phyloP scores from a whole-genome alignment of 306 rosid species.

The Lablab purpureus region DNA sequence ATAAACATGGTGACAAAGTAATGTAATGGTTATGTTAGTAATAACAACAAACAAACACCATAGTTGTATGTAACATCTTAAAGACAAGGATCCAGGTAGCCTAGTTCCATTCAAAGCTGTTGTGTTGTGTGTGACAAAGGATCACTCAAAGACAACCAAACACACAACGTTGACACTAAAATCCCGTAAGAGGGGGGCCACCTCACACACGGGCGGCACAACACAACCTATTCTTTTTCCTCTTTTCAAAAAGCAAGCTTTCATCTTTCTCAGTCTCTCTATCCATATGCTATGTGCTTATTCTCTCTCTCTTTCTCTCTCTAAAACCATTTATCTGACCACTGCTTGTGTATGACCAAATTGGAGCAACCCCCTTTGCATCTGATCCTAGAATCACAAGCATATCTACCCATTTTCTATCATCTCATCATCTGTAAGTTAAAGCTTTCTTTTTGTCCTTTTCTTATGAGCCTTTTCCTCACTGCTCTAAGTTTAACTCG shows the following conservation, averaged over 20 bases:
- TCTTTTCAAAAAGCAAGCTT: slow-evolving; percentile 51
- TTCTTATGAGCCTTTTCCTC: slow-evolving; percentile 42
- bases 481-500: slow-evolving; percentile 37
- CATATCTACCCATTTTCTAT: slow-evolving; percentile 33
- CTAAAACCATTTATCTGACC: slow-evolving; percentile 24
- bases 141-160: slow-evolving; percentile 31
- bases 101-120: slow-evolving; percentile 15
- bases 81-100: neutral
- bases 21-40: neutral
- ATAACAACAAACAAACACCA: neutral
- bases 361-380: slow-evolving; percentile 46
- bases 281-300: slow-evolving; percentile 27
- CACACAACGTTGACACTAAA: slow-evolving; percentile 26
- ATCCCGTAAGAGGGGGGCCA: slow-evolving; percentile 32
- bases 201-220: slow-evolving; percentile 46
- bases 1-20: slow-evolving; percentile 45
- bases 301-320: slow-evolving; percentile 34
- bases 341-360: slow-evolving; percentile 31
- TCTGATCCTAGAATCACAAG: slow-evolving; percentile 67
- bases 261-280: slow-evolving; percentile 34
- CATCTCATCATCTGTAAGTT: slow-evolving; percentile 69
- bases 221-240: slow-evolving; percentile 14
- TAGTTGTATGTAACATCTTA: neutral
- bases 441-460: slow-evolving; percentile 42
- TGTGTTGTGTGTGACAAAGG: neutral